Evolutionary conservation across 2,329 filamentous ascomycete species (phyloP).

Genomic region (Penicillium olsonii): DNA sequence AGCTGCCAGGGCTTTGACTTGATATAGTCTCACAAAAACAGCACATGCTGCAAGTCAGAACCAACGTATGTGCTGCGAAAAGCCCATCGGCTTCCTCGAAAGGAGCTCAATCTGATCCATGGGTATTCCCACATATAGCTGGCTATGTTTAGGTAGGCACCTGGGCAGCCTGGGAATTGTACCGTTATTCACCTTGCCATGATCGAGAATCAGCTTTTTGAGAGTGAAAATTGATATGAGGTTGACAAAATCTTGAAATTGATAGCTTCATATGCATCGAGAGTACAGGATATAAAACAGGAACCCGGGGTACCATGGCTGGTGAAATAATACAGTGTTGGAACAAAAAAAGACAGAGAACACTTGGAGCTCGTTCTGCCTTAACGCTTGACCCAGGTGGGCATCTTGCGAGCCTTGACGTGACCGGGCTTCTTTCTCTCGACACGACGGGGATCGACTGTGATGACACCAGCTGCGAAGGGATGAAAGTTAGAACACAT

Average conservation of each 20-base stretch:
- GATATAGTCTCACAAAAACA: too few species aligned
- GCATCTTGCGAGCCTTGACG: constrained; percentile 96
- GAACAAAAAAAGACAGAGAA: constrained; percentile 24
- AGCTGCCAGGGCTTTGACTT: too few species aligned
- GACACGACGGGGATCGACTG: constrained; percentile 85
- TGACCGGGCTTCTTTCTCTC: constrained; percentile 98
- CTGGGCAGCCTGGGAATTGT: too few species aligned
- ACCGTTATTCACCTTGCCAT: too few species aligned
- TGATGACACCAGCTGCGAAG: constrained; percentile 79
- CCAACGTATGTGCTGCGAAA: too few species aligned
- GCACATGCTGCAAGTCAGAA: too few species aligned
- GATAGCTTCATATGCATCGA: constrained; percentile 28
- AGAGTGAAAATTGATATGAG: background rate
- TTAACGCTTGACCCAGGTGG: constrained; percentile 90
- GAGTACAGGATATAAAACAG: constrained; percentile 33
- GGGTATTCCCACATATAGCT: too few species aligned
- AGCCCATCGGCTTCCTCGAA: too few species aligned
- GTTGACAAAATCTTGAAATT: constrained; percentile 8
- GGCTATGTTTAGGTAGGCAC: too few species aligned
- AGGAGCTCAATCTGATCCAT: too few species aligned
- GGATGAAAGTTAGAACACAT: constrained; percentile 22
- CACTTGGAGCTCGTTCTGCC: constrained; percentile 13
- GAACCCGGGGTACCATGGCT: constrained; percentile 24
- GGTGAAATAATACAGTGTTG: constrained; percentile 30
- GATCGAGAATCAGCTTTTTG: too few species aligned